Conservation (phyloP, 345 rosid species). For the Clarkia xantiana region DNA sequence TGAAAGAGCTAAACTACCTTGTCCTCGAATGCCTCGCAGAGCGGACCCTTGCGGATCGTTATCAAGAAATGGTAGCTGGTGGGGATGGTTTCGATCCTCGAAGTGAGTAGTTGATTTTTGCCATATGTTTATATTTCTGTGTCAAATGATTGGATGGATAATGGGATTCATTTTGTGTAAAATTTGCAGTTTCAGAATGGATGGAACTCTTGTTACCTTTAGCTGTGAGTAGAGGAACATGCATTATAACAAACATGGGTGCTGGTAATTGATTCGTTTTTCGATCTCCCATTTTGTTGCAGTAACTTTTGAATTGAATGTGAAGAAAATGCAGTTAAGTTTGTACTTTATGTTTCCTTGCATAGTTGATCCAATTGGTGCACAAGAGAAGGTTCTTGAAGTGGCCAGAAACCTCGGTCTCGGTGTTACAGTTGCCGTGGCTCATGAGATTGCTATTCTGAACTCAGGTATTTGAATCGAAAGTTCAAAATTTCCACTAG, state of each 20-base stretch:
- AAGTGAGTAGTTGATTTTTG: slow-evolving; percentile 23
- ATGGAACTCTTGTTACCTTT: slow-evolving; percentile 62
- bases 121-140: not conserved
- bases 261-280: slow-evolving; percentile 38
- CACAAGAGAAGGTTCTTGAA: slow-evolving; percentile 54
- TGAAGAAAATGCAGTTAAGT: not conserved
- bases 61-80: slow-evolving; percentile 44
- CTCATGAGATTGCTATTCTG: slow-evolving; percentile 37
- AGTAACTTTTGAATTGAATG: not conserved
- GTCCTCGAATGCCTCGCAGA: slow-evolving; percentile 93
- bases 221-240: slow-evolving; percentile 57
- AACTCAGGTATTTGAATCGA: slow-evolving; percentile 21
- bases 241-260: slow-evolving; percentile 91
- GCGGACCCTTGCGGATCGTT: slow-evolving; percentile 76
- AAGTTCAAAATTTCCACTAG: too few species aligned
- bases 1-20: slow-evolving; percentile 46
- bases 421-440: slow-evolving; percentile 53
- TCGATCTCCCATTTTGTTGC: not conserved
- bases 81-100: slow-evolving; percentile 63
- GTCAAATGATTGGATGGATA: too few species aligned
- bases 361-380: slow-evolving; percentile 68
- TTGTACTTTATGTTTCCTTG: not conserved
- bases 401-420: slow-evolving; percentile 54
- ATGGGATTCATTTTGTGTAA: too few species aligned
- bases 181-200: slow-evolving; percentile 61